Conservation (phyloP, 495 filamentous ascomycete genomes). For the Annulohypoxylon nitens region DNA sequence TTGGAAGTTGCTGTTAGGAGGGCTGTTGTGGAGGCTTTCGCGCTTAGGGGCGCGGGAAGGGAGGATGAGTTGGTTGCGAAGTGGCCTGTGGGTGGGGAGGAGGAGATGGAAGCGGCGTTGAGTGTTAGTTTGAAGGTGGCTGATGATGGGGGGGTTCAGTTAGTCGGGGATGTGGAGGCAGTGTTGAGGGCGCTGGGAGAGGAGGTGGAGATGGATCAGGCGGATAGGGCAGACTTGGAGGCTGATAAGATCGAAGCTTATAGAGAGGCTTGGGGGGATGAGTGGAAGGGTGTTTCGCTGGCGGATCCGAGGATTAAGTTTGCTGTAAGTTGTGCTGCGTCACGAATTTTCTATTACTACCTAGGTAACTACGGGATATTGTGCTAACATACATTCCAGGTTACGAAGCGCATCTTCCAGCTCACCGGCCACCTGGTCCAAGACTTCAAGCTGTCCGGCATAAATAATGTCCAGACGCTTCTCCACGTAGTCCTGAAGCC, state of each 20-base stretch:
- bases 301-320: slow-evolving; percentile 74
- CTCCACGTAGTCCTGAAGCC: slow-evolving; percentile 65
- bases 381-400: slow-evolving; percentile 57
- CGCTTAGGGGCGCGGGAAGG: slow-evolving; percentile 58
- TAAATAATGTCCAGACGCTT: slow-evolving; percentile 68
- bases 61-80: slow-evolving; percentile 44
- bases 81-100: slow-evolving; percentile 35
- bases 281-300: slow-evolving; percentile 69
- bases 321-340: slow-evolving; percentile 68
- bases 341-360: not conserved
- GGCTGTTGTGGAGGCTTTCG: slow-evolving; percentile 72
- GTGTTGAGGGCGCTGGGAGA: slow-evolving; percentile 30
- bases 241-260: slow-evolving; percentile 49
- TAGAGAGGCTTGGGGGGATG: slow-evolving; percentile 55
- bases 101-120: slow-evolving; percentile 37
- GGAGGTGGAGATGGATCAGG: not conserved
- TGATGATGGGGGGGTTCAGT: slow-evolving; percentile 43
- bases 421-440: slow-evolving; percentile 79
- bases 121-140: slow-evolving; percentile 17
- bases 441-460: slow-evolving; percentile 71
- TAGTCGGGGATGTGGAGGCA: slow-evolving; percentile 33
- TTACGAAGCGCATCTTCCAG: slow-evolving; percentile 81
- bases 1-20: slow-evolving; percentile 65
- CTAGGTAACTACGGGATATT: not conserved
- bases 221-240: slow-evolving; percentile 19